These are phyloP conservation scores for Xylaria cubensis DNA, from an alignment of 495 filamentous ascomycete genomes.

Conservation along the genomic window DNA sequence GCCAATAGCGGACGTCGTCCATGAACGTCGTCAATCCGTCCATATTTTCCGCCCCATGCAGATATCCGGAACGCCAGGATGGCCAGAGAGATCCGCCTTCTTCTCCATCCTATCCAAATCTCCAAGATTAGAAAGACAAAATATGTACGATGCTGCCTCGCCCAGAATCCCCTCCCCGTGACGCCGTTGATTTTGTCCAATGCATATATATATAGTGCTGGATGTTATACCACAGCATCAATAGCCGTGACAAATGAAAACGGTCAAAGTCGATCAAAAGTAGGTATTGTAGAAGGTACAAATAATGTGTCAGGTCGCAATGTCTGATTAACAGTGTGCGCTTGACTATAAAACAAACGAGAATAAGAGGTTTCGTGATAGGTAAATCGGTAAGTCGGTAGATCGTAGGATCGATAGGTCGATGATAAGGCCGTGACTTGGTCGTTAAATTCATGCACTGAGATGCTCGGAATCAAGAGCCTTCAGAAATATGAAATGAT, in stretches of 20 bases:
- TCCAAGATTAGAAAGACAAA: constrained; percentile 19
- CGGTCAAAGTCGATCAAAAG: constrained; percentile 25
- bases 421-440: constrained; percentile 2
- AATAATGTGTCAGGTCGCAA: background rate
- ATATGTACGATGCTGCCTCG: constrained; percentile 41
- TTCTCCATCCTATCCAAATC: constrained; percentile 28
- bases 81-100: constrained; percentile 32
- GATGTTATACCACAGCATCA: constrained; percentile 8
- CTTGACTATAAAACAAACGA: constrained; percentile 37
- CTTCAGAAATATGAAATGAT: background rate
- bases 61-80: constrained; percentile 38
- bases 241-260: constrained; percentile 36
- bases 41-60: constrained; percentile 37
- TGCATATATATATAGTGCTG: constrained; percentile 26
- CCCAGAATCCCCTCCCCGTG: constrained; percentile 24
- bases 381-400: background rate
- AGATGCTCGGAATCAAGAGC: background rate
- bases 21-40: constrained; percentile 33
- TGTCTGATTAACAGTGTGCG: constrained; percentile 13
- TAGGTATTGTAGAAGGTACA: constrained; percentile 36
- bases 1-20: constrained; percentile 17
- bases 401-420: too few species aligned
- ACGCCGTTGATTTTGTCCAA: constrained; percentile 38
- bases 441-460: background rate
- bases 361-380: constrained; percentile 26